These are phyloP conservation scores for Pholiota adiposa DNA, from an alignment of 1,284 basidiomycete species.

Conservation along the genomic window DNA sequence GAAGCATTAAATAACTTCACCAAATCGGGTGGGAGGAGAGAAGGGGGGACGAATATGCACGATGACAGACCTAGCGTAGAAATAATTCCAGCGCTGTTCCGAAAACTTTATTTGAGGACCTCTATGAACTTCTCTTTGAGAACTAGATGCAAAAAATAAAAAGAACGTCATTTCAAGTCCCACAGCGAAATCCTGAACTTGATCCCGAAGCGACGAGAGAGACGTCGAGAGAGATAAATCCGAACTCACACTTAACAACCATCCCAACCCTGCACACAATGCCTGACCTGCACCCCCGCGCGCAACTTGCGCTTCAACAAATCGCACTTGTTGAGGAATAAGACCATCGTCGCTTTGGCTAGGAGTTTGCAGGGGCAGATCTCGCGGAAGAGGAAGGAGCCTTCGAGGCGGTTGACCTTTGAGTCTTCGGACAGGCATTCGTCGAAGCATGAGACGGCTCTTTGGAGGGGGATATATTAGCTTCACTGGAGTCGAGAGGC, in stretches of 20 bases:
- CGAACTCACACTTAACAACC: slow-evolving; percentile 60
- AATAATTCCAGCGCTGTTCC: slow-evolving; percentile 52
- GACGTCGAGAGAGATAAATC: too few species aligned
- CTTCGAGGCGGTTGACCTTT: slow-evolving; percentile 64
- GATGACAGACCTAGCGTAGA: slow-evolving; percentile 62
- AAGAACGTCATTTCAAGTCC: too few species aligned
- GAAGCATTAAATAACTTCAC: too few species aligned
- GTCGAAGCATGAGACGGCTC: slow-evolving; percentile 66
- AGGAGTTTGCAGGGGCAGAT: slow-evolving; percentile 61
- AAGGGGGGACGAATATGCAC: slow-evolving; percentile 49
- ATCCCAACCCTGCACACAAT: slow-evolving; percentile 50
- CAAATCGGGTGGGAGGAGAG: slow-evolving; percentile 26
- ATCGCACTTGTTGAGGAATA: slow-evolving; percentile 73
- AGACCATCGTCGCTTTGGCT: slow-evolving; percentile 54
- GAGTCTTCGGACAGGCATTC: slow-evolving; percentile 67
- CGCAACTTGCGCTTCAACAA: slow-evolving; percentile 61
- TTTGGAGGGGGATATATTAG: slow-evolving; percentile 26
- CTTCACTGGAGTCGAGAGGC: slow-evolving; percentile 7
- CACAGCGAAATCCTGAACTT: too few species aligned
- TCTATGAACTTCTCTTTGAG: slow-evolving; percentile 60
- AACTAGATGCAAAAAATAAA: slow-evolving; percentile 25
- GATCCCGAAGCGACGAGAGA: too few species aligned
- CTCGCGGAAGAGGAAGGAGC: slow-evolving; percentile 67
- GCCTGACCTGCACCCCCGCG: slow-evolving; percentile 56
- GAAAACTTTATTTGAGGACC: slow-evolving; percentile 53